Conservation (phyloP, 148 eudicot genomes). For the Silene latifolia region DNA sequence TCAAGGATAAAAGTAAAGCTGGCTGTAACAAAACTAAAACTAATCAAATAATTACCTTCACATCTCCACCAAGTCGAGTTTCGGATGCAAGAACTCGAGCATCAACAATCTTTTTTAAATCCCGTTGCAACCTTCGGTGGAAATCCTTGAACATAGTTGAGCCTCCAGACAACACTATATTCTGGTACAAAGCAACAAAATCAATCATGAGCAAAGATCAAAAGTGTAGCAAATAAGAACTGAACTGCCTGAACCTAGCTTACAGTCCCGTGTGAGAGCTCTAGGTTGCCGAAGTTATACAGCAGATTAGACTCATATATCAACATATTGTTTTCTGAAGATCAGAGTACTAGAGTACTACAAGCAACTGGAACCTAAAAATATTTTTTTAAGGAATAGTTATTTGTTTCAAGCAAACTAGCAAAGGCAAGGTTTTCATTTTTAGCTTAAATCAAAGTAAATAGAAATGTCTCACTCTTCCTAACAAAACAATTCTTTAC, state of each 20-base stretch:
- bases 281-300: too few relatives aligned
- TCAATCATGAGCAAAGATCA: background rate
- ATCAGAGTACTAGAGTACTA: slow-evolving; percentile 3
- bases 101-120: slow-evolving; percentile 94
- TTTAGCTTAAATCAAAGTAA: background rate
- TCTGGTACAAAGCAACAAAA: slow-evolving; percentile 41
- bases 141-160: slow-evolving; percentile 98
- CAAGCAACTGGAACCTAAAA: background rate
- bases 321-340: background rate
- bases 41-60: slow-evolving; percentile 48
- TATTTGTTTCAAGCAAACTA: background rate
- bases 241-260: too few relatives aligned
- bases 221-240: background rate
- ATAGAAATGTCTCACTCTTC: background rate
- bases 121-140: slow-evolving; percentile 84
- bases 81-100: slow-evolving; percentile 83
- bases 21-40: background rate
- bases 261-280: too few relatives aligned
- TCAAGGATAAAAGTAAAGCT: background rate
- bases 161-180: slow-evolving; percentile 92
- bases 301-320: background rate
- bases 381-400: background rate
- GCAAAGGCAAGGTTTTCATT: background rate
- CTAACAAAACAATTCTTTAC: slow-evolving; percentile 27
- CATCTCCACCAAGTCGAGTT: slow-evolving; percentile 64